Evolutionary conservation across 768 basidiomycete species (phyloP).

Genomic region (Auriscalpium orientale): DNA sequence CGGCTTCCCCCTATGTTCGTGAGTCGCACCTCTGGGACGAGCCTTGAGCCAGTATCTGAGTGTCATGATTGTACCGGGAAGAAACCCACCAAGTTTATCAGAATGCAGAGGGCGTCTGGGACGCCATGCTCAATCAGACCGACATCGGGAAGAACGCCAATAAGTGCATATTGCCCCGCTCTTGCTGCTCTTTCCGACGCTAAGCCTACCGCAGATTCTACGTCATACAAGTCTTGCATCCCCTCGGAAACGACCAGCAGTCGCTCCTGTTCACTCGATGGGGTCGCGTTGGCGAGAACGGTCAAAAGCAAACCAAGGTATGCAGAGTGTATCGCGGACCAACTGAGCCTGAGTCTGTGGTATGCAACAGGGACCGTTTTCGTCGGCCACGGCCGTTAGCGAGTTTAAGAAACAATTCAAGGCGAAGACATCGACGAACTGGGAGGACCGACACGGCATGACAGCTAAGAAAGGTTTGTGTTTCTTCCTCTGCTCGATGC

Average conservation of each 20-base stretch:
- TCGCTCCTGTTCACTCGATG: constrained; percentile 45
- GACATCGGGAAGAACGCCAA: constrained; percentile 42
- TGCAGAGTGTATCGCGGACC: background rate
- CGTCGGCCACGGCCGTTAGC: constrained; percentile 29
- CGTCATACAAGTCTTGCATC: constrained; percentile 49
- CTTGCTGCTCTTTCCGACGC: background rate
- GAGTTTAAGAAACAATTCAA: constrained; percentile 60
- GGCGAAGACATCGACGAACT: constrained; percentile 39
- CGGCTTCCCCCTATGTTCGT: constrained; percentile 37
- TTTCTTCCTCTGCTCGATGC: background rate
- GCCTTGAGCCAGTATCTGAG: too few species aligned
- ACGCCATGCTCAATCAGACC: constrained; percentile 59
- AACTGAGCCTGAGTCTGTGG: background rate
- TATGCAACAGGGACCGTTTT: constrained; percentile 39
- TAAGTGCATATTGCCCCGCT: constrained; percentile 31
- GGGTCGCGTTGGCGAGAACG: constrained; percentile 57
- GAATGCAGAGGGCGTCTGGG: constrained; percentile 38
- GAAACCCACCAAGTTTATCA: constrained; percentile 46
- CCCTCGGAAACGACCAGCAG: constrained; percentile 29
- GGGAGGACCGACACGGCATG: constrained; percentile 48
- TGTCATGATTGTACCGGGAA: constrained; percentile 13
- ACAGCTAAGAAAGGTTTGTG: constrained; percentile 38
- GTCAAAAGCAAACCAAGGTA: constrained; percentile 43
- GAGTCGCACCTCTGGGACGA: constrained; percentile 17
- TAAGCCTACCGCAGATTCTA: constrained; percentile 37